phyloP scores from a whole-genome alignment of 108 stramenopile species.

The Hondaea fermentalgiana region DNA sequence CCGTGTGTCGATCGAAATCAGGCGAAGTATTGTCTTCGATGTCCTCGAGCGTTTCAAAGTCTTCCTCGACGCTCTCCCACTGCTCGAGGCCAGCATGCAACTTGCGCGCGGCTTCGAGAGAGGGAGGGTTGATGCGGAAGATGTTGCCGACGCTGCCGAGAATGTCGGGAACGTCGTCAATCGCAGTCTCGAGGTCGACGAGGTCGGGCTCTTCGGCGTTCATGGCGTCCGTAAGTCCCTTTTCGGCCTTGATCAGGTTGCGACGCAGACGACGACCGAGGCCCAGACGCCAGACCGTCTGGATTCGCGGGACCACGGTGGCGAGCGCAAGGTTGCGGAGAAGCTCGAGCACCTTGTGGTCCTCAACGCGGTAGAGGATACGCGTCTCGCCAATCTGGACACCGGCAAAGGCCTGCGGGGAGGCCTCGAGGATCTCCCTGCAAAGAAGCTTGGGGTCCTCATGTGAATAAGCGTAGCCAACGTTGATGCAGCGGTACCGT shows the following conservation, averaged over 20 bases:
- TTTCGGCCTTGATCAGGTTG: not conserved
- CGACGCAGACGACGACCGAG: not conserved
- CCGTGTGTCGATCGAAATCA: constrained; percentile 32
- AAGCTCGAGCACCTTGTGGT: constrained; percentile 52
- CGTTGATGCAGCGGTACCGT: constrained; percentile 19
- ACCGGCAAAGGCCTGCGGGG: constrained; percentile 23
- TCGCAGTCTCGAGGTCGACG: not conserved
- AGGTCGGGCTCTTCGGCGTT: not conserved
- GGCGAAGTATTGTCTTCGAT: constrained; percentile 35
- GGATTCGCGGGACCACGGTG: not conserved
- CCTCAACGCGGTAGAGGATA: constrained; percentile 50
- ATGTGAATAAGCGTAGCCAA: constrained; percentile 17
- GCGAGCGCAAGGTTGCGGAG: constrained; percentile 17
- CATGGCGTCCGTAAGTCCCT: constrained; percentile 1
- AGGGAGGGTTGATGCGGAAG: not conserved
- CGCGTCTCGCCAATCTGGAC: constrained; percentile 44
- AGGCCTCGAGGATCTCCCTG: constrained; percentile 10
- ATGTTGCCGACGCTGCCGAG: not conserved
- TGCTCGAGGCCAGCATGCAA: not conserved
- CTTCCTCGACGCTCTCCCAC: constrained; percentile 4
- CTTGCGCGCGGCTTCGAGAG: constrained; percentile 5
- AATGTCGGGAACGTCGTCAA: constrained; percentile 4
- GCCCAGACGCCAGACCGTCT: not conserved
- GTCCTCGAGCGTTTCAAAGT: not conserved
- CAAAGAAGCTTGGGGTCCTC: not conserved